These are phyloP conservation scores for Trametes sp. DNA, from an alignment of 1,284 basidiomycete species.

Conservation along the genomic window DNA sequence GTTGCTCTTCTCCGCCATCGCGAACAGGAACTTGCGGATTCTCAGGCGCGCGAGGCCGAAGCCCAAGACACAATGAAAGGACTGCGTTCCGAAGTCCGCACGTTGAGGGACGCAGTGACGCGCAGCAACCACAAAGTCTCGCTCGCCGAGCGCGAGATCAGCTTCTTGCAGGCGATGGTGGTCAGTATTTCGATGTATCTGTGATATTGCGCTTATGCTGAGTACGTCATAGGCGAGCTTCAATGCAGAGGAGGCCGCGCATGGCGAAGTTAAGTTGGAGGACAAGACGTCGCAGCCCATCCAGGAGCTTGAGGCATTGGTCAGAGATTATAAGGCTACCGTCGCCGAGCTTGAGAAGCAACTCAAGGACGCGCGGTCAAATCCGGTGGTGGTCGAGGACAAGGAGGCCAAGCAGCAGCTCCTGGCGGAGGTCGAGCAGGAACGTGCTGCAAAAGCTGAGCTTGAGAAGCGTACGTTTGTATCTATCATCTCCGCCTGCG, in stretches of 20 bases:
- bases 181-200: slow-evolving; percentile 47
- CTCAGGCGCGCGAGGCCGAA: slow-evolving; percentile 47
- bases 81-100: slow-evolving; percentile 47
- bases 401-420: slow-evolving; percentile 46
- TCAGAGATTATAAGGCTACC: slow-evolving; percentile 60
- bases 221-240: slow-evolving; percentile 58
- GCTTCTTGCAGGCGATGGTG: slow-evolving; percentile 68
- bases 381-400: slow-evolving; percentile 38
- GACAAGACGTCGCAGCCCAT: slow-evolving; percentile 52
- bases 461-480: slow-evolving; percentile 53
- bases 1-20: slow-evolving; percentile 56
- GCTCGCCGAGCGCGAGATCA: slow-evolving; percentile 65
- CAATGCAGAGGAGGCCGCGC: slow-evolving; percentile 56
- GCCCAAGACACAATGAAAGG: slow-evolving; percentile 43
- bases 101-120: slow-evolving; percentile 51
- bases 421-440: slow-evolving; percentile 51
- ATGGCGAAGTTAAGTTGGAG: slow-evolving; percentile 41
- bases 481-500: not conserved
- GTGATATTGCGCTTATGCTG: not conserved
- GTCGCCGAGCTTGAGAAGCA: slow-evolving; percentile 56
- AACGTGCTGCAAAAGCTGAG: slow-evolving; percentile 47
- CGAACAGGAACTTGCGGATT: slow-evolving; percentile 56
- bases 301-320: slow-evolving; percentile 63
- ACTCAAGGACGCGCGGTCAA: slow-evolving; percentile 49
- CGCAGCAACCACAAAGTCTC: slow-evolving; percentile 55